phyloP scores from a whole-genome alignment of 2,329 filamentous ascomycete genomes.

The Pseudocercospora pini-densiflorae region DNA sequence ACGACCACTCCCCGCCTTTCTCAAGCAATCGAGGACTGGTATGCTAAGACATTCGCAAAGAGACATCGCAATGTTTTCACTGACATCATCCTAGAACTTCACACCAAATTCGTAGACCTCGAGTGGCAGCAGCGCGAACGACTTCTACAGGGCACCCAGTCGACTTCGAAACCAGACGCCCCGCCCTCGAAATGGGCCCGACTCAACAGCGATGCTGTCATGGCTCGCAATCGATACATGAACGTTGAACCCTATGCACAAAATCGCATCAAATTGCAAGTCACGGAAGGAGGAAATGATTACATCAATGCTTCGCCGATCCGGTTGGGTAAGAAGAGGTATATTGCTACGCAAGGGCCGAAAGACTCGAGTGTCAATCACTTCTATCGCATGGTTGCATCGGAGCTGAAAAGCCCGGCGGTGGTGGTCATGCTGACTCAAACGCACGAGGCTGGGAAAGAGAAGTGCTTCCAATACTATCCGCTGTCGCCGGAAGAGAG shows the following conservation, averaged over 20 bases:
- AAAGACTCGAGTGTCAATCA: slow-evolving; percentile 76
- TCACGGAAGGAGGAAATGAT: slow-evolving; percentile 66
- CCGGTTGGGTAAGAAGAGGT: slow-evolving; percentile 56
- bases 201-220: slow-evolving; percentile 60
- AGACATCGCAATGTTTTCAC: too few species aligned
- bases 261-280: slow-evolving; percentile 80
- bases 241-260: slow-evolving; percentile 91
- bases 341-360: slow-evolving; percentile 90
- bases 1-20: slow-evolving; percentile 51
- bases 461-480: slow-evolving; percentile 92
- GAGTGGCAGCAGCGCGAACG: slow-evolving; percentile 64
- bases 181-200: slow-evolving; percentile 62
- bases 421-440: slow-evolving; percentile 96
- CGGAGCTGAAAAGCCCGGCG: slow-evolving; percentile 61
- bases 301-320: slow-evolving; percentile 60
- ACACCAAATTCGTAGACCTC: slow-evolving; percentile 64
- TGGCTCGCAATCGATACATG: slow-evolving; percentile 76
- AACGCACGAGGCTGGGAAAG: slow-evolving; percentile 73
- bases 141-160: slow-evolving; percentile 51
- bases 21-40: slow-evolving; percentile 56
- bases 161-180: slow-evolving; percentile 41
- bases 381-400: slow-evolving; percentile 92
- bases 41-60: slow-evolving; percentile 37
- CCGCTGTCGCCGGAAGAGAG: slow-evolving; percentile 38
- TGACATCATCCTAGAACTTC: slow-evolving; percentile 55